These are phyloP conservation scores for Avena sativa DNA, from an alignment of 176 grass and related monocot genomes.

Conservation along the genomic window DNA sequence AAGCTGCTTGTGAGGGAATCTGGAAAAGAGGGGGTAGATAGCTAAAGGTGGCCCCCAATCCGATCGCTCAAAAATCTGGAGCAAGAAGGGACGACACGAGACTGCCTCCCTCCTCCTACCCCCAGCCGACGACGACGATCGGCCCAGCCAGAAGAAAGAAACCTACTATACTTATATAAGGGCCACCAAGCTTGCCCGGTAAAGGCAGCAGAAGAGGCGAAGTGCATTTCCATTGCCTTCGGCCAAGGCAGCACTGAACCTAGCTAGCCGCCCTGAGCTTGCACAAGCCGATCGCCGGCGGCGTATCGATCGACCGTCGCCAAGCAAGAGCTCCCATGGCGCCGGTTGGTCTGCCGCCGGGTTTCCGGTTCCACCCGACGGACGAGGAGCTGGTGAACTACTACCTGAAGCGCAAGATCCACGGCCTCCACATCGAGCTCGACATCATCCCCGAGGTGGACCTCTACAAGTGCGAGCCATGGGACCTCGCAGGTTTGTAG, in stretches of 20 bases:
- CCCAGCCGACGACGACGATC: constrained; percentile 35
- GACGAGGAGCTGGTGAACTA: constrained; percentile 98
- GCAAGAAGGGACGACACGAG: constrained; percentile 30
- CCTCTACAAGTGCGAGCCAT: constrained; percentile 98
- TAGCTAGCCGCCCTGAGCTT: background rate
- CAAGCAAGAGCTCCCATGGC: too few relatives aligned
- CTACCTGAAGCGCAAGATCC: constrained; percentile 99
- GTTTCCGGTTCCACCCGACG: constrained; percentile 93
- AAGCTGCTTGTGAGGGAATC: constrained; percentile 81
- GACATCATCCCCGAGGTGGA: constrained; percentile 98
- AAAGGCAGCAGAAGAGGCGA: constrained; percentile 71
- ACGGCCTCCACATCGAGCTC: constrained; percentile 94
- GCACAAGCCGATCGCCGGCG: too few relatives aligned
- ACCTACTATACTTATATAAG: constrained; percentile 51
- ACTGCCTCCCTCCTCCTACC: constrained; percentile 7
- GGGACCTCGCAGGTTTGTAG: constrained; percentile 84
- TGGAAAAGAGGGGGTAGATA: constrained; percentile 56
- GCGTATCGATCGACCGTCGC: too few relatives aligned
- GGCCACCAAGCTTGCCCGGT: constrained; percentile 38
- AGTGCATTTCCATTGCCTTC: constrained; percentile 51
- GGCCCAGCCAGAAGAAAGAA: constrained; percentile 28
- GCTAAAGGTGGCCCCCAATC: constrained; percentile 57
- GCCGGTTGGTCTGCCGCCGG: constrained; percentile 80
- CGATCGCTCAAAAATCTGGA: constrained; percentile 48
- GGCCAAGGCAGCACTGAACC: background rate